A percentile compares a stretch with the other conserved stretches of the same genome.
Conservation (phyloP, 352 stramenopile species). For the Globisporangium takayamanum region DNA sequence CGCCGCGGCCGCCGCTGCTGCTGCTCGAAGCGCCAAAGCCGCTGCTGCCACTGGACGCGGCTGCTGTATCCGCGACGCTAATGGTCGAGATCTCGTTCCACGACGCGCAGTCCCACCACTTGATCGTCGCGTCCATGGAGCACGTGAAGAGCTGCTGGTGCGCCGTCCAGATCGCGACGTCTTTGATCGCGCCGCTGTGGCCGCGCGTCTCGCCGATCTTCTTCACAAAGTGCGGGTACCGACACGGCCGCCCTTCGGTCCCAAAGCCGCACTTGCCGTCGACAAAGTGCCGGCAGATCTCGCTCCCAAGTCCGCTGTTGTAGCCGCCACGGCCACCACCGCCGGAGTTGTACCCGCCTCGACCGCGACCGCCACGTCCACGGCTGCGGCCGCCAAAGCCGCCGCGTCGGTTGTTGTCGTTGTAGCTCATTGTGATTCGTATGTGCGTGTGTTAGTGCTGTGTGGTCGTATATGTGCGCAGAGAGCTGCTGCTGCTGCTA, state of each 20-base stretch:
- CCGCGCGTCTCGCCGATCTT: conserved; percentile 77
- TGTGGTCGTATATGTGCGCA: background rate
- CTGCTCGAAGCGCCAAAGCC: conserved; percentile 13
- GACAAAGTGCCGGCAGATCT: conserved; percentile 66
- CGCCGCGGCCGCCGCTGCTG: conserved; percentile 15
- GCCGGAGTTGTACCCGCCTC: conserved; percentile 27
- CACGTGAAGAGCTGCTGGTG: conserved; percentile 78
- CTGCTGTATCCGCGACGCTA: conserved; percentile 30
- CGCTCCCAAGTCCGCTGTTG: conserved; percentile 31
- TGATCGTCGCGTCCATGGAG: conserved; percentile 58
- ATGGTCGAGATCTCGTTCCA: conserved; percentile 80
- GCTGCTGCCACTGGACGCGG: conserved; percentile 2
- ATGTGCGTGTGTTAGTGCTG: background rate
- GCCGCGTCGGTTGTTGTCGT: conserved; percentile 28
- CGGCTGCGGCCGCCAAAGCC: conserved; percentile 60
- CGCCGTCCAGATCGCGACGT: conserved; percentile 68
- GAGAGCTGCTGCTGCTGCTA: background rate
- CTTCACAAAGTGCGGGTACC: conserved; percentile 78
- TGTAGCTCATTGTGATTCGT: conserved; percentile 49
- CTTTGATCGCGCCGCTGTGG: conserved; percentile 66
- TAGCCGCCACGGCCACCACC: conserved; percentile 28
- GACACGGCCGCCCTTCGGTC: conserved; percentile 47
- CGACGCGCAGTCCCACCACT: conserved; percentile 78
- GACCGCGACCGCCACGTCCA: conserved; percentile 23
- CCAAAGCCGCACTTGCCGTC: conserved; percentile 59